Conservation (phyloP, 495 filamentous ascomycete genomes). For the Penicillium cataractarum region DNA sequence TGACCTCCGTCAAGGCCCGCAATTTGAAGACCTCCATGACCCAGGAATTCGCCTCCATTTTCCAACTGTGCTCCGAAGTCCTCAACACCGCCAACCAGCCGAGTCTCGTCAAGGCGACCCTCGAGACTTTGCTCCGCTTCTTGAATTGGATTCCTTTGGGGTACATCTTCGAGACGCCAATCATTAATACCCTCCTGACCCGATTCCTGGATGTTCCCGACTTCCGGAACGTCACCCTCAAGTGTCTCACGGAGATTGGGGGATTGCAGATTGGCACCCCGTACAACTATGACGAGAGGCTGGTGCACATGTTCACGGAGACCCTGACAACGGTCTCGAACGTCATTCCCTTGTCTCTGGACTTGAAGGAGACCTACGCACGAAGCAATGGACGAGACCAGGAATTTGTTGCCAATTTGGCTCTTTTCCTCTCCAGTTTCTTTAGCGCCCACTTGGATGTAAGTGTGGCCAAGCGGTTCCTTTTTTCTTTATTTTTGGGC, state of each 20-base stretch:
- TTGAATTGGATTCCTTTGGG: constrained; percentile 98
- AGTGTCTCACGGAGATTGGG: constrained; percentile 96
- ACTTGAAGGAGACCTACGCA: constrained; percentile 85
- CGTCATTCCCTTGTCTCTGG: constrained; percentile 86
- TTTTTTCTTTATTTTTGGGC: neutral
- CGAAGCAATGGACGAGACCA: constrained; percentile 92
- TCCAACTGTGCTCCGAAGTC: constrained; percentile 93
- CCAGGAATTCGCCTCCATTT: constrained; percentile 95
- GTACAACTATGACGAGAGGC: constrained; percentile 87
- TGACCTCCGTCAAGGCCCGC: constrained; percentile 94
- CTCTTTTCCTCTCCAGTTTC: constrained; percentile 94
- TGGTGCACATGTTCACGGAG: constrained; percentile 96
- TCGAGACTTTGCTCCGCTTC: constrained; percentile 93
- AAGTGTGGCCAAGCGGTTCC: constrained; percentile 36
- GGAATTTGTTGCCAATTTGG: constrained; percentile 96
- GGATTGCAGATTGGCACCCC: constrained; percentile 79
- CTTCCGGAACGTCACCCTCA: constrained; percentile 94
- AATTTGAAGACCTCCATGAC: constrained; percentile 98
- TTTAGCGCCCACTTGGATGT: constrained; percentile 90
- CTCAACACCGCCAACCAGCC: constrained; percentile 84
- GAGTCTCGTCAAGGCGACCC: constrained; percentile 87
- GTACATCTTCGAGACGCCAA: constrained; percentile 96
- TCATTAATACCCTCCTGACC: constrained; percentile 91
- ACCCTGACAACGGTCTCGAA: constrained; percentile 84
- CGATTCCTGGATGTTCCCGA: constrained; percentile 89